Evolutionary conservation across 257 asterid genomes (phyloP), one percentile per base, ranked within the genome.

Genomic region (Verbena officinalis): DNA sequence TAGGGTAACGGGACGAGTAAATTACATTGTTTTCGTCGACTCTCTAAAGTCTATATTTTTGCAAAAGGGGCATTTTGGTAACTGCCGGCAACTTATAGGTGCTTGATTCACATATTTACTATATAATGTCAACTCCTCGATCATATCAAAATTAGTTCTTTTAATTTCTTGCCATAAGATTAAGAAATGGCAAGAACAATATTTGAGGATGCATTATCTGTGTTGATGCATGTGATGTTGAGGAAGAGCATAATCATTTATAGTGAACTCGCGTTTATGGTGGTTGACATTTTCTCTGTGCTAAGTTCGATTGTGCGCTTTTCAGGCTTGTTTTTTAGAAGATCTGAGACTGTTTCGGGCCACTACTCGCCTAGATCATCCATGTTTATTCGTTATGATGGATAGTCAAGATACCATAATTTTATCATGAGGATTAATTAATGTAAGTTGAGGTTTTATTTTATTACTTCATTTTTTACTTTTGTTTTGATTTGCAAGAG

Each of bases 191-290:
- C 55, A 15, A 71, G 71, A 70, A 72, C 58, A 1, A 72, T 59
- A 1, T 15, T 71, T 0, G 43, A 31, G 42, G 52, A 46, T 11
- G 50, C 66, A n/a, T 42, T 64, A 20, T 34, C 61, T 11, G 34
- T 48, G 27, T 22, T 75, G 68, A 65, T 75, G 74, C 77, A 75
- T 65, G 74, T 75, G 38, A 27, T 75, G 68, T 14, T 75, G 68
- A 67, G 80, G 68, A 75, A 75, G 71, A 60, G 71, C 80, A 44
- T 49, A 24, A 45, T 58, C 42, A 9, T 75, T 46, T 75, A 65
- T 49, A 55, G 59, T 3, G 80, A 75, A 16, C 45, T 75, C 40
- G 71, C 61, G 13, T 75, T 75, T 42, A 40, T 75, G 68, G 74
- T 62, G 53, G 63, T 30, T 1, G 30, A 75, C 40, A 15, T 70